Evolutionary conservation across 306 rosid species (phyloP).

Genomic region (Abrus precatorius): DNA sequence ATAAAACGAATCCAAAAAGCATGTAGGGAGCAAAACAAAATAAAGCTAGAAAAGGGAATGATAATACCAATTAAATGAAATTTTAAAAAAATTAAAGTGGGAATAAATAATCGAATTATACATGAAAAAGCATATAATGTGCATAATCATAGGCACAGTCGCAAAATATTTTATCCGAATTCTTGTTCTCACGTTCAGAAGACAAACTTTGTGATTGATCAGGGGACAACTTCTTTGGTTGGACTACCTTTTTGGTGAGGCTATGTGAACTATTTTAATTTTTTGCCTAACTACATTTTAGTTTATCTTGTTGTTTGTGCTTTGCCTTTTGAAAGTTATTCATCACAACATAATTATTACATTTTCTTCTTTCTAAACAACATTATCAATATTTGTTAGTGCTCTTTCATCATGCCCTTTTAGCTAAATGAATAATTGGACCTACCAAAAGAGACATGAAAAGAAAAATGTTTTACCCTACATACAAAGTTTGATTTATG

Average conservation of each 20-base stretch:
- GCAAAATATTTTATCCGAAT: conserved; percentile 37
- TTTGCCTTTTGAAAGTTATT: conserved; percentile 34
- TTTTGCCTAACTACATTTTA: conserved; percentile 49
- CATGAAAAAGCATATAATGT: not conserved
- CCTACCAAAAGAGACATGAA: conserved; percentile 57
- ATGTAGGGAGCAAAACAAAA: conserved; percentile 17
- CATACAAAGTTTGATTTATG: conserved; percentile 57
- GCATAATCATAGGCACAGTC: conserved; percentile 30
- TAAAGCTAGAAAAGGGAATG: conserved; percentile 38
- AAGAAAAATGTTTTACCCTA: conserved; percentile 65
- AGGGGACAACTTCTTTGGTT: conserved; percentile 50
- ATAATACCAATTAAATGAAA: conserved; percentile 5
- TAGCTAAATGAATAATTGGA: conserved; percentile 56
- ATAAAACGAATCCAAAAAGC: conserved; percentile 41
- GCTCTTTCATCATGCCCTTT: conserved; percentile 52
- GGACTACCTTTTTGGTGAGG: conserved; percentile 51
- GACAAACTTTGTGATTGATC: conserved; percentile 45
- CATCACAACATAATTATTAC: conserved; percentile 40
- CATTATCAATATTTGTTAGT: conserved; percentile 48
- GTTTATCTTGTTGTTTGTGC: conserved; percentile 67
- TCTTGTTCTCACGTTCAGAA: conserved; percentile 35
- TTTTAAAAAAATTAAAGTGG: too few relatives aligned
- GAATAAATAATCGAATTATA: not conserved
- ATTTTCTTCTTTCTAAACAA: conserved; percentile 42
- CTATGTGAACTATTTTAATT: conserved; percentile 43